Evolutionary conservation across 108 stramenopile genomes (phyloP), one percentile per base, ranked within the genome.

Genomic region (Cyclotella choctawhatcheeana): DNA sequence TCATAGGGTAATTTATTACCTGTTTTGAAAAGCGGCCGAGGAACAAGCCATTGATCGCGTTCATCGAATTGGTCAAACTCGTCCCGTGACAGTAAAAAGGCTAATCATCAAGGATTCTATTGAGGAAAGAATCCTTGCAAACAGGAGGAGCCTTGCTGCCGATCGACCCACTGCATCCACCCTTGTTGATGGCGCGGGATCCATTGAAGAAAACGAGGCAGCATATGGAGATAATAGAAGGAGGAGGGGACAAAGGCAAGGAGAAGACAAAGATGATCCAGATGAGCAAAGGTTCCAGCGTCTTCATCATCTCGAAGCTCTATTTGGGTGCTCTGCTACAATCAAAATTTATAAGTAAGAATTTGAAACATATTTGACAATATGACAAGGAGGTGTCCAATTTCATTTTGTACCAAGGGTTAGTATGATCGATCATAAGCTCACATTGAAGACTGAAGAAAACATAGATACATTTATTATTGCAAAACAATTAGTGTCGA

Each of bases 41-140:
- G 73, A 74, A 29, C 73, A 74, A 16, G 73, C 73, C 5, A 74
- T 74, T 24, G 73, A 74, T 44, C 32, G 73, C n/a, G 56, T 74
- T 27, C 83, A 87, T 56, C 76, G 86, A 13, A 51, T 87, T 43
- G 86, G 86, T 10, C 86, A 87, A 31, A 84, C 77, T 54, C 58
- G 81, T 10, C 26, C 59, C 25, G 83, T 84, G 10, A 51, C 55
- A 16, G 81, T 74, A 18, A 74, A 74, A 30, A 21, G 73, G 17
- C 56, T 74, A 5, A 68, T 74, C 45, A 65, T 77, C 24, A 35
- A 60, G 29, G 58, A 24, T 14, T 72, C 35, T 16, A 63, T 77
- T 27, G 76, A 77, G 33, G 69, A 71, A 53, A 24, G 69, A 34
- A 72, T 77, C 34, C 17, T 55, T 8, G 14, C 33, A 14, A 47